Conservation (phyloP, 768 basidiomycete species). For the Macrolepiota dolichaula region DNA sequence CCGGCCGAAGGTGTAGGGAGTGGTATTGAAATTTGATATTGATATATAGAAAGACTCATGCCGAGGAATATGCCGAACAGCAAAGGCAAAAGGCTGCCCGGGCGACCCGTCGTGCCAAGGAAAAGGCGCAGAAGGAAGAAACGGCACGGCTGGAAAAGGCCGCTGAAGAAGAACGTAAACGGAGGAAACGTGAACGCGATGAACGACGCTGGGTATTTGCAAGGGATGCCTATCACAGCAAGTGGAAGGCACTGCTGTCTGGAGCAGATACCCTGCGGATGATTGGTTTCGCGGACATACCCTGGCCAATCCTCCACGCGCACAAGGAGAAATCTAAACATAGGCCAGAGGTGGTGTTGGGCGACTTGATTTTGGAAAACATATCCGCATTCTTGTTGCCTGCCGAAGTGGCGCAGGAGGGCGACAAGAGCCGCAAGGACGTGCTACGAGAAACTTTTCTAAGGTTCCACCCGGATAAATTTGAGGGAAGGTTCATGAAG, state of each 20-base stretch:
- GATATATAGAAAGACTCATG: slow-evolving; percentile 63
- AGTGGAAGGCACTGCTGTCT: slow-evolving; percentile 52
- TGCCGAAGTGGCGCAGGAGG: slow-evolving; percentile 12
- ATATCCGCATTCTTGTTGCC: slow-evolving; percentile 58
- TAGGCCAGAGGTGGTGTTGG: slow-evolving; percentile 24
- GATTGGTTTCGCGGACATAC: slow-evolving; percentile 58
- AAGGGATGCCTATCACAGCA: slow-evolving; percentile 49
- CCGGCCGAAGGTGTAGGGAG: background rate
- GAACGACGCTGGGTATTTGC: slow-evolving; percentile 39
- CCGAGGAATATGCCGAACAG: slow-evolving; percentile 62
- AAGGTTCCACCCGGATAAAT: slow-evolving; percentile 81
- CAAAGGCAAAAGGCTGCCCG: slow-evolving; percentile 50
- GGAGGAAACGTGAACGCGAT: slow-evolving; percentile 46
- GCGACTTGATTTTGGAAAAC: slow-evolving; percentile 52
- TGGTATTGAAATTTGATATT: slow-evolving; percentile 3
- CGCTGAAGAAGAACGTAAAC: slow-evolving; percentile 50
- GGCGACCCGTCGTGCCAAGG: slow-evolving; percentile 50
- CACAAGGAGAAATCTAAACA: slow-evolving; percentile 22
- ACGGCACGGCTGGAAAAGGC: slow-evolving; percentile 45
- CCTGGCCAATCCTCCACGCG: slow-evolving; percentile 60
- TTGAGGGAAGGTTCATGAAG: slow-evolving; percentile 68
- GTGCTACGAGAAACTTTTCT: slow-evolving; percentile 64
- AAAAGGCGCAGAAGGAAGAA: slow-evolving; percentile 53
- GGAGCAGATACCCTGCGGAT: slow-evolving; percentile 20
- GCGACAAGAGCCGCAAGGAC: slow-evolving; percentile 52